Percentiles rank a stretch among this genome's conserved stretches.
phyloP scores from a whole-genome alignment of 1,284 basidiomycete species.

The Tylopilus sp. region DNA sequence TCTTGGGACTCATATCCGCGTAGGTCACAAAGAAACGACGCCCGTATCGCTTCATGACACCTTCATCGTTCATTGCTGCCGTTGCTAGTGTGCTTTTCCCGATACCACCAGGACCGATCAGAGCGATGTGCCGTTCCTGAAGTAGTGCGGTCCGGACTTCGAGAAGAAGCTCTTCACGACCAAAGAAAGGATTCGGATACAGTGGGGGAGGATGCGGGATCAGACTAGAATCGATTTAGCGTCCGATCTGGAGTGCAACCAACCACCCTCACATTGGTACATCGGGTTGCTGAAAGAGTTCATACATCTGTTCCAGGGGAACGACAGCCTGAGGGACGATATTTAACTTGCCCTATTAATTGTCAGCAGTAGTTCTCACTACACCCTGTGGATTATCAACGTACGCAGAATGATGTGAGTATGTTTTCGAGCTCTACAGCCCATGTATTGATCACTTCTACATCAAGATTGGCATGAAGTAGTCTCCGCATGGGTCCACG shows the following conservation, averaged over 20 bases:
- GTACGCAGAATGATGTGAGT: neutral
- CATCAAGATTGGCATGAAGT: neutral
- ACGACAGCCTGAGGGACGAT: neutral
- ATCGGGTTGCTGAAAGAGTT: neutral
- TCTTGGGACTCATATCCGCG: neutral
- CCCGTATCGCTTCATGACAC: neutral
- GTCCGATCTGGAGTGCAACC: neutral
- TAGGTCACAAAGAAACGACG: neutral
- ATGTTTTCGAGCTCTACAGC: neutral
- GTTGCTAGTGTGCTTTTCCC: neutral
- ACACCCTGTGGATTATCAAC: neutral
- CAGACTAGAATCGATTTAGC: neutral
- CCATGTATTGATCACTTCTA: neutral
- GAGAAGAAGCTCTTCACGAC: neutral
- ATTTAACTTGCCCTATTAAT: neutral
- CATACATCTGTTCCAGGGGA: neutral
- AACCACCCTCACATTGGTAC: neutral
- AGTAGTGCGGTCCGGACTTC: neutral
- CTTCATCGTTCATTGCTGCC: neutral
- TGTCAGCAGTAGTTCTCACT: neutral
- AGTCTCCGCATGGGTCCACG: neutral
- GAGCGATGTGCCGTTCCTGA: neutral
- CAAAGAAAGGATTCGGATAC: neutral
- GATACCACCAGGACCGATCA: neutral
- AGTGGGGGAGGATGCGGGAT: neutral